phyloP scores from a whole-genome alignment of 139 green algal genomes.

The Limnomonas spitsbergensis region DNA sequence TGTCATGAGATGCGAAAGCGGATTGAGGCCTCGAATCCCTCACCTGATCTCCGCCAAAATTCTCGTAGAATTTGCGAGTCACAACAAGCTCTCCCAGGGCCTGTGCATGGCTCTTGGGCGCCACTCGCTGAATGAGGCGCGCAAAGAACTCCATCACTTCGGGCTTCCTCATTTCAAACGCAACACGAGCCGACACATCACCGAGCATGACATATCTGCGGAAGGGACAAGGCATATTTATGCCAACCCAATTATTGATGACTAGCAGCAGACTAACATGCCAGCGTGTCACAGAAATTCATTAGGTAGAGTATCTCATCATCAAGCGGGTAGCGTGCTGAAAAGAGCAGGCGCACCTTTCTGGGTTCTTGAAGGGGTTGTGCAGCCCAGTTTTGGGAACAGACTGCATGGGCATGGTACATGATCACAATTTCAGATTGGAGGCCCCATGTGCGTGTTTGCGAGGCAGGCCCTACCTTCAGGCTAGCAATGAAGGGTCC shows the following conservation, averaged over 20 bases:
- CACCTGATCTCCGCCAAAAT: conserved; percentile 94
- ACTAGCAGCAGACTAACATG: no score
- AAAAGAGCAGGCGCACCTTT: conserved; percentile 63
- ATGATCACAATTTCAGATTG: not conserved
- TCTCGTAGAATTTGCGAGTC: conserved; percentile 90
- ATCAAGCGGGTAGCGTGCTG: not conserved
- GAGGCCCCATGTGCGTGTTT: not conserved
- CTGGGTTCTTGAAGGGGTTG: conserved; percentile 90
- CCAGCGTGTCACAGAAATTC: no score
- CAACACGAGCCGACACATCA: conserved; percentile 71
- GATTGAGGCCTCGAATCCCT: not conserved
- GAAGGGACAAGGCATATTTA: not conserved
- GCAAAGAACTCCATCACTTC: conserved; percentile 83
- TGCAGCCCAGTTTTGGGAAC: conserved; percentile 86
- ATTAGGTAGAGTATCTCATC: no score
- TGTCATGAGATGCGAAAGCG: no score
- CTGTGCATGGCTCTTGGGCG: conserved; percentile 71
- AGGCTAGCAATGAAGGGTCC: conserved; percentile 77
- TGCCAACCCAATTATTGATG: conserved; percentile 18
- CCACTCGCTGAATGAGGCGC: conserved; percentile 83
- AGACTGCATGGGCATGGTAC: not conserved
- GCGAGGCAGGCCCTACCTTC: not conserved
- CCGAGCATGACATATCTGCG: conserved; percentile 88
- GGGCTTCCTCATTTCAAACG: conserved; percentile 66
- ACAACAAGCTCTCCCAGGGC: conserved; percentile 82